phyloP scores from a whole-genome alignment of 805 yeast species.

The Yamadazyma takamatsuzukensis region DNA sequence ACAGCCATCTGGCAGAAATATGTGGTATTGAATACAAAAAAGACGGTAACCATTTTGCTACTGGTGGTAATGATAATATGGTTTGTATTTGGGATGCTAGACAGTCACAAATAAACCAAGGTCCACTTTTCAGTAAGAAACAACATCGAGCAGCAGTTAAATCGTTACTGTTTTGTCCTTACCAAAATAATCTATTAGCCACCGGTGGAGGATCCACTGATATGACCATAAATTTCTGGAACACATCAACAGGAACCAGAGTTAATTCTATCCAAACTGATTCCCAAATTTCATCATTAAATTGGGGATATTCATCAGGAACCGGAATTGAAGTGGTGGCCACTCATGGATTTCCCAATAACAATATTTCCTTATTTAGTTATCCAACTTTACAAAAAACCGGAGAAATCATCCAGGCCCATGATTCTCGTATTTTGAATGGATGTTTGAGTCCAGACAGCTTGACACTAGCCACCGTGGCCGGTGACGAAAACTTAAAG shows the following conservation, averaged over 20 bases:
- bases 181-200: slow-evolving; percentile 76
- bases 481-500: slow-evolving; percentile 94
- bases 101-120: slow-evolving; percentile 15
- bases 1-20: slow-evolving; percentile 75
- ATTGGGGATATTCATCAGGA: slow-evolving; percentile 80
- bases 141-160: slow-evolving; percentile 93
- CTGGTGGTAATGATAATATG: slow-evolving; percentile 92
- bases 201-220: slow-evolving; percentile 97
- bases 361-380: slow-evolving; percentile 76
- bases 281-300: slow-evolving; percentile 88
- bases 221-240: slow-evolving; percentile 90
- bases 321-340: slow-evolving; percentile 84
- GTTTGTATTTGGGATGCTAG: slow-evolving; percentile 93
- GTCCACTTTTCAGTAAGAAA: slow-evolving; percentile 70
- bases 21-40: slow-evolving; percentile 85
- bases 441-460: slow-evolving; percentile 89
- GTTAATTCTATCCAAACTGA: slow-evolving; percentile 86
- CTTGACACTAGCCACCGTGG: slow-evolving; percentile 86
- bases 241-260: slow-evolving; percentile 83
- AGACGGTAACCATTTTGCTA: slow-evolving; percentile 83
- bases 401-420: slow-evolving; percentile 83
- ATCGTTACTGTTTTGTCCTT: slow-evolving; percentile 94
- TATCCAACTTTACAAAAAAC: slow-evolving; percentile 84
- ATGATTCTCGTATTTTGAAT: slow-evolving; percentile 80
- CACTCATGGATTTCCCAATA: slow-evolving; percentile 90